Evolutionary conservation across 441 rosid genomes (phyloP).

Genomic region (Adansonia madagascariensis): DNA sequence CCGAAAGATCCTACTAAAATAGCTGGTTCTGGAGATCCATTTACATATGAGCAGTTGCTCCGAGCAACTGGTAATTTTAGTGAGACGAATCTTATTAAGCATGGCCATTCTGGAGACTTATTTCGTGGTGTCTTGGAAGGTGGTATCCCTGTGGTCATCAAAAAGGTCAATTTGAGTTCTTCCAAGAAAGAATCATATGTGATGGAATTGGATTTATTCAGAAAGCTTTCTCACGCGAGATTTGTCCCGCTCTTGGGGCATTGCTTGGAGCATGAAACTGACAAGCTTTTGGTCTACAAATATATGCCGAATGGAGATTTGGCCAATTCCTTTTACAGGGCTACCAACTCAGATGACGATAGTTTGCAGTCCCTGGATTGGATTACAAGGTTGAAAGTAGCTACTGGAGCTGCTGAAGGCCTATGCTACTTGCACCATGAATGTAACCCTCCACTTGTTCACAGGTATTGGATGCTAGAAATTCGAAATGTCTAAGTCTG

Average conservation of each 20-base stretch:
- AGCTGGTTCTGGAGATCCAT: constrained; percentile 49
- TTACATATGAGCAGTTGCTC: constrained; percentile 50
- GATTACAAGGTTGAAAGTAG: constrained; percentile 73
- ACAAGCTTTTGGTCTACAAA: constrained; percentile 68
- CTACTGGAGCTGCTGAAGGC: constrained; percentile 70
- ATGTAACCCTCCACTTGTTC: constrained; percentile 67
- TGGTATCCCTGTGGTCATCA: constrained; percentile 50
- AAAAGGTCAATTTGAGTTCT: constrained; percentile 49
- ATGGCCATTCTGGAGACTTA: constrained; percentile 68
- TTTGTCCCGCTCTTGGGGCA: constrained; percentile 62
- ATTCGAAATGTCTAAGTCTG: not conserved
- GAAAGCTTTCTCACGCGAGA: constrained; percentile 56
- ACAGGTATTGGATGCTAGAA: constrained; percentile 48
- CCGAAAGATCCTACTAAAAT: constrained; percentile 41
- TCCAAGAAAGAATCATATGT: constrained; percentile 44
- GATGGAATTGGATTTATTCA: constrained; percentile 32
- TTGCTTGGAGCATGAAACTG: constrained; percentile 55
- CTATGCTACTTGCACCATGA: constrained; percentile 70
- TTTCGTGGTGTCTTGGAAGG: constrained; percentile 54
- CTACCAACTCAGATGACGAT: constrained; percentile 38
- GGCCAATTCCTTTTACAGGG: constrained; percentile 58
- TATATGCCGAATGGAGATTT: constrained; percentile 63
- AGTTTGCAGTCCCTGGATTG: constrained; percentile 63
- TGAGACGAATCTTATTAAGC: constrained; percentile 52
- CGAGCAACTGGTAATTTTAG: constrained; percentile 50